Percentiles rank a stretch among this genome's conserved stretches.
Evolutionary conservation across 2,329 filamentous ascomycete genomes (phyloP).

Genomic region (Cercospora zeae-maydis): DNA sequence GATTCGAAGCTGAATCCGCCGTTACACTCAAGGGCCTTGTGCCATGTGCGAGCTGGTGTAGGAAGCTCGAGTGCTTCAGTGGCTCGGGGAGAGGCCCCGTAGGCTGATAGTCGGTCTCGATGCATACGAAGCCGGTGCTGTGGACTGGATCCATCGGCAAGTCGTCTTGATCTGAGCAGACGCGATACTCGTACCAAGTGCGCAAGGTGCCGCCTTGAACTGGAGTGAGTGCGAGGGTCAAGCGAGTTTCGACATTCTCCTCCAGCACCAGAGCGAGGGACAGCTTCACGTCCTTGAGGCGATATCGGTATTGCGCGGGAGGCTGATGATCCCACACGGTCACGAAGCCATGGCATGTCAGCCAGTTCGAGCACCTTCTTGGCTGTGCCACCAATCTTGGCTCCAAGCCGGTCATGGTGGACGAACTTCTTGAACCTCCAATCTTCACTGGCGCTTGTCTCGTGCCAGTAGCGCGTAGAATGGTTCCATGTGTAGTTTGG

Average conservation of each 20-base stretch:
- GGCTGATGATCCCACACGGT: background rate
- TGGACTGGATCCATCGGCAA: background rate
- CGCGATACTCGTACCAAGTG: background rate
- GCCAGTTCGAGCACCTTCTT: background rate
- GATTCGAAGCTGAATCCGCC: background rate
- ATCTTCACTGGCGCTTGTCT: background rate
- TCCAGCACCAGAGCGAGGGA: background rate
- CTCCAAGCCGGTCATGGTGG: conserved; percentile 7
- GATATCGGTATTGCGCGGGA: background rate
- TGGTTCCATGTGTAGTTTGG: conserved; percentile 9
- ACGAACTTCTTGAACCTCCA: conserved; percentile 2
- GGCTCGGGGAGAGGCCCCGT: background rate
- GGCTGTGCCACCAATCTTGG: background rate
- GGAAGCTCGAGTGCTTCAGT: background rate
- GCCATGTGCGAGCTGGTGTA: background rate
- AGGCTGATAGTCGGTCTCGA: background rate
- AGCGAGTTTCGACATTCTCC: background rate
- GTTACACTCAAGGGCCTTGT: background rate
- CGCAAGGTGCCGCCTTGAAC: background rate
- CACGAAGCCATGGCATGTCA: conserved; percentile 26
- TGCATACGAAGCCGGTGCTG: background rate
- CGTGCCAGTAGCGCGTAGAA: background rate
- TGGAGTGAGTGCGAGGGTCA: background rate
- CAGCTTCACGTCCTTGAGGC: background rate
- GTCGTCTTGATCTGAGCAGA: background rate